A percentile compares a stretch with the other conserved stretches of the same genome.
These are phyloP conservation scores for Alternaria sp. DNA, from an alignment of 2,329 filamentous ascomycete species.

Conservation along the genomic window DNA sequence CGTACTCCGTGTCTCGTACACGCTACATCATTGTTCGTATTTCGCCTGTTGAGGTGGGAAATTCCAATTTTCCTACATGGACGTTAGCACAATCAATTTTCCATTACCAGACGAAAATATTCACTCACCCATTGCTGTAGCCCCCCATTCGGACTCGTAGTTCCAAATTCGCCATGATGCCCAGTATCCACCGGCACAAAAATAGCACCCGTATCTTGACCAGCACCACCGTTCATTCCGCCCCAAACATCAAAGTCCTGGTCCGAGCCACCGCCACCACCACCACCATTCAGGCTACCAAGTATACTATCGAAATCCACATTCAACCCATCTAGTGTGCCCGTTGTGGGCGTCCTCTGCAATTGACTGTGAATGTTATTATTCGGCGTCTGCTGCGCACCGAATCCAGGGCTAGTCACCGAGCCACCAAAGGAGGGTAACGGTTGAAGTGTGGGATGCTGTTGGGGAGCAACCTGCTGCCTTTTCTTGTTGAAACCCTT, in stretches of 20 bases:
- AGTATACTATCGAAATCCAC: constrained; percentile 47
- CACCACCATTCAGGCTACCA: constrained; percentile 34
- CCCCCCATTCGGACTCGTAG: constrained; percentile 37
- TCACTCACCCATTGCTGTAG: constrained; percentile 45
- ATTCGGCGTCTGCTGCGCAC: constrained; percentile 9
- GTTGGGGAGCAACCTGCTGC: constrained; percentile 31
- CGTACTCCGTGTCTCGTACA: not conserved
- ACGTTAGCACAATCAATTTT: not conserved
- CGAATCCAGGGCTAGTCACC: constrained; percentile 21
- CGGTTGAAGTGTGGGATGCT: constrained; percentile 41
- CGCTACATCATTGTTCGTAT: constrained; percentile 22
- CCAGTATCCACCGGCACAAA: constrained; percentile 47
- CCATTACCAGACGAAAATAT: not conserved
- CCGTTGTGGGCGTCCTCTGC: constrained; percentile 32
- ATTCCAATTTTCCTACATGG: constrained; percentile 39
- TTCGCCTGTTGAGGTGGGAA: constrained; percentile 36
- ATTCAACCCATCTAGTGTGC: constrained; percentile 36
- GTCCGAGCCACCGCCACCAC: constrained; percentile 6
- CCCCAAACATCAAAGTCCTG: constrained; percentile 42
- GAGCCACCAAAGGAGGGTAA: constrained; percentile 24
- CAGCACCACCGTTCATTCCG: constrained; percentile 29
- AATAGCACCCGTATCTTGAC: constrained; percentile 42
- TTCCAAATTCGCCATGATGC: constrained; percentile 25
- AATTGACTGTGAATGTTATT: constrained; percentile 27
- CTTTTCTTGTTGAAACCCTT: constrained; percentile 47